phyloP scores from a whole-genome alignment of 768 basidiomycete genomes.

The Boletus pseudo-olivaceus region DNA sequence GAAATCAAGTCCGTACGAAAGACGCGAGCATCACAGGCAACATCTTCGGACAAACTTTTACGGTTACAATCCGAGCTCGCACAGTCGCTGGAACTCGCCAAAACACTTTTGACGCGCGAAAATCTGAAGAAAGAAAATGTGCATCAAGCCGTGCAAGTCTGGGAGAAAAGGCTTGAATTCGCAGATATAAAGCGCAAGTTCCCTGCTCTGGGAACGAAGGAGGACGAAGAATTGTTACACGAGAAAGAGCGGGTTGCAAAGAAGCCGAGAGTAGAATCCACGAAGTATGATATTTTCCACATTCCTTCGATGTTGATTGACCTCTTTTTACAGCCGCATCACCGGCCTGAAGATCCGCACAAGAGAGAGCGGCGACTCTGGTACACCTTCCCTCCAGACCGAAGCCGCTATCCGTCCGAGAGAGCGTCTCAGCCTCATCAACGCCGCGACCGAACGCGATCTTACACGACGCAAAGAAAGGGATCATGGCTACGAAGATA shows the following conservation, averaged over 20 bases:
- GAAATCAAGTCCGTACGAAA: slow-evolving; percentile 94
- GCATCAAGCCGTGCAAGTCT: slow-evolving; percentile 58
- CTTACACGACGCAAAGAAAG: slow-evolving; percentile 62
- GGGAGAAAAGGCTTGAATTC: slow-evolving; percentile 74
- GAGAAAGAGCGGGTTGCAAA: slow-evolving; percentile 69
- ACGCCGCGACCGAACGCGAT: slow-evolving; percentile 55
- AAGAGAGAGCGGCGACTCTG: slow-evolving; percentile 40
- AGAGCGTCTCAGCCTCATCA: slow-evolving; percentile 59
- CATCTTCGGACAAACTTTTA: slow-evolving; percentile 83
- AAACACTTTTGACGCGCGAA: slow-evolving; percentile 68
- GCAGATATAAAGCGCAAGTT: slow-evolving; percentile 78
- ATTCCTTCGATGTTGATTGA: background rate
- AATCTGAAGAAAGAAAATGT: slow-evolving; percentile 65
- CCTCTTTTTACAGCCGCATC: slow-evolving; percentile 36
- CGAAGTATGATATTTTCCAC: slow-evolving; percentile 6
- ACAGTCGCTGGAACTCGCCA: slow-evolving; percentile 70
- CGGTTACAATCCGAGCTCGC: slow-evolving; percentile 76
- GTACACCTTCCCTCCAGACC: slow-evolving; percentile 36
- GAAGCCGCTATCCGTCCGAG: slow-evolving; percentile 58
- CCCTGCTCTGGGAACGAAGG: slow-evolving; percentile 55
- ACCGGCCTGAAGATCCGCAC: slow-evolving; percentile 53
- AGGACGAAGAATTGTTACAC: slow-evolving; percentile 67
- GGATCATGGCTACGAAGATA: slow-evolving; percentile 85
- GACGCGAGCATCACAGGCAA: slow-evolving; percentile 87
- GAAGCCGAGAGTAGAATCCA: slow-evolving; percentile 43